A percentile compares a stretch with the other conserved stretches of the same genome.
phyloP scores from a whole-genome alignment of 192 early-diverging fungal species.

The Thamnidium elegans region DNA sequence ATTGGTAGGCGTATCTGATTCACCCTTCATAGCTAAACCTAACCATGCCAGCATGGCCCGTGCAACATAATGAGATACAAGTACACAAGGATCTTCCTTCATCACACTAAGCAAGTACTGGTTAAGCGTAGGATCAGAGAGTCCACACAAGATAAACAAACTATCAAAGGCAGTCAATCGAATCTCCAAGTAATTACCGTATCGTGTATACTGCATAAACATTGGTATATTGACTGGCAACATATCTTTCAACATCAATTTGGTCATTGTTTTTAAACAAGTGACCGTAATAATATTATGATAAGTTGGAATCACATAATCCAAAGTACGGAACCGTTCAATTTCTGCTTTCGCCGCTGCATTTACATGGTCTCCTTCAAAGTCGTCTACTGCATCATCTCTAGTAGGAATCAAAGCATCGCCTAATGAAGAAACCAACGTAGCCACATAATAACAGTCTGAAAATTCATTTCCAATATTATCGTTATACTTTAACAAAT shows the following conservation, averaged over 20 bases:
- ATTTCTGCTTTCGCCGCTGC: conserved; percentile 64
- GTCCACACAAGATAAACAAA: conserved; percentile 69
- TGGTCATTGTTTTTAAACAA: conserved; percentile 66
- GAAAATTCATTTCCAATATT: conserved; percentile 86
- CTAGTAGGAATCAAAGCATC: conserved; percentile 57
- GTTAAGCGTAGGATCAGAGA: conserved; percentile 41
- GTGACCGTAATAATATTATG: conserved; percentile 81
- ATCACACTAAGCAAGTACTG: conserved; percentile 63
- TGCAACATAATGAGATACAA: conserved; percentile 56
- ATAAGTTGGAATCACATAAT: conserved; percentile 81
- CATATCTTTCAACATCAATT: conserved; percentile 64
- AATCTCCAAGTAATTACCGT: conserved; percentile 69
- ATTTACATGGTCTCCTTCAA: conserved; percentile 49
- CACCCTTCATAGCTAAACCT: conserved; percentile 42
- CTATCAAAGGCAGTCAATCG: conserved; percentile 73
- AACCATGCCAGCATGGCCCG: conserved; percentile 45
- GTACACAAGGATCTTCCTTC: conserved; percentile 59
- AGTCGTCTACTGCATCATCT: conserved; percentile 39
- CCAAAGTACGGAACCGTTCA: conserved; percentile 72
- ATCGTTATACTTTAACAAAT: conserved; percentile 88
- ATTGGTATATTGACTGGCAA: conserved; percentile 64
- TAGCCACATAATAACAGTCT: conserved; percentile 75
- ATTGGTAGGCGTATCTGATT: conserved; percentile 5
- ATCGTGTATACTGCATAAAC: conserved; percentile 69
- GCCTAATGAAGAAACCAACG: conserved; percentile 69